Base-by-base conservation (phyloP, 2,329 filamentous ascomycete genomes). In the Exutisphaerella laricina region DNA sequence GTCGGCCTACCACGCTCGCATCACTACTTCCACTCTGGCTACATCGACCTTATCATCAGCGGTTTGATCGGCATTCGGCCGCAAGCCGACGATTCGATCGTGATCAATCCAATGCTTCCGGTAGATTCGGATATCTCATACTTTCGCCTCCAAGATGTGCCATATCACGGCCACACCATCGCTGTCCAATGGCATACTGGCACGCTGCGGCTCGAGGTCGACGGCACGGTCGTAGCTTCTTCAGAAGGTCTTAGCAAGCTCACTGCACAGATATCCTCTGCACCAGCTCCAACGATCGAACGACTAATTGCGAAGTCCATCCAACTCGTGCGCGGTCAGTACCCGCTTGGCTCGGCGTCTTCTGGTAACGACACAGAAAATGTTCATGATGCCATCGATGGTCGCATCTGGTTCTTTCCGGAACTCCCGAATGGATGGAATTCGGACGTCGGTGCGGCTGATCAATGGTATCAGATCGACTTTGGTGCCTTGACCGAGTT, bases 11-110 rank as follows among this genome's bases (percentile, higher is more conserved):
- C 63, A 21, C 64, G 68, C 5, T 68, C 64, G 2, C 66, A 62
- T 10, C 68, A 71, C 41, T 71, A 70, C 52, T 70, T 70, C 57
- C 68, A 71, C 55, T 70, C 68, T 1, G 67, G 67, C 1, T 71
- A 64, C 48, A 59, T 66, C 18, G 68, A 71, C 42, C 57, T 66
- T 2, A 54, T 70, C 23, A 58, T 70, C 10, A 62, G 64, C 0
- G 68, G 68, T 0, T 56, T 70, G 2, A 63, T 71, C 0, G 68
- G 68, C 0, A 65, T 71, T 23, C 65, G 67, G 1, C 63, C 68
- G 3, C 60, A 60, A 1, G 57, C 60, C 6, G 61, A 67, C 22
- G 58, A 69, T 43, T 52, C 59, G 0, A 57, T 71, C 1, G 66
- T 68, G 40, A 60, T 71, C 13, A 67, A 68, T 41, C 67, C 68